phyloP scores from a whole-genome alignment of 2,329 filamentous ascomycete species.

The Remersonia thermophila region DNA sequence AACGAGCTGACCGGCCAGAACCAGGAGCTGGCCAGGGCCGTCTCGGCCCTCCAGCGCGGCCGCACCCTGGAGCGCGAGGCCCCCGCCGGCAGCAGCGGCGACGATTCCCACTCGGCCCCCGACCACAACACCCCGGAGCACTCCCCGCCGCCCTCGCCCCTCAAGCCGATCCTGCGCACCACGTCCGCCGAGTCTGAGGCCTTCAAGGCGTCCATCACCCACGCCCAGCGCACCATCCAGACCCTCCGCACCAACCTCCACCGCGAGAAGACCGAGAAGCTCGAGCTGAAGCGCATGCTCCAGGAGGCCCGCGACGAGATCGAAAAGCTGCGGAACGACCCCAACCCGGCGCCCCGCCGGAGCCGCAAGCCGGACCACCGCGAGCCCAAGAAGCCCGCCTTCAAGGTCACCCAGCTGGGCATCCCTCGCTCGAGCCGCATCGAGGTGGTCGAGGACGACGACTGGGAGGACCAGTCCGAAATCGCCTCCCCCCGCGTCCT shows the following conservation, averaged over 20 bases:
- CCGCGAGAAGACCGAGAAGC: constrained; percentile 95
- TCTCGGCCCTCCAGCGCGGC: constrained; percentile 56
- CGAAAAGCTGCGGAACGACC: constrained; percentile 53
- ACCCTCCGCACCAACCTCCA: constrained; percentile 90
- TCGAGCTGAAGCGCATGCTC: constrained; percentile 87
- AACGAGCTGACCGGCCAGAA: constrained; percentile 84
- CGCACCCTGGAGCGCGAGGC: constrained; percentile 53
- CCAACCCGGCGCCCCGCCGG: constrained; percentile 40
- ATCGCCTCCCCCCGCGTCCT: constrained; percentile 39
- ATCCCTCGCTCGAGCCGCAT: constrained; percentile 60
- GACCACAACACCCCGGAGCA: constrained; percentile 72
- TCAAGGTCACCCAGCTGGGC: constrained; percentile 56
- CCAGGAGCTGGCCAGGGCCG: constrained; percentile 74
- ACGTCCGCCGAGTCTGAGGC: constrained; percentile 88
- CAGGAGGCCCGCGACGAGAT: constrained; percentile 92
- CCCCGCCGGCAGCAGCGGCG: constrained; percentile 44
- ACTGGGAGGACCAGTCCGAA: constrained; percentile 77
- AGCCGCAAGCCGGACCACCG: constrained; percentile 51
- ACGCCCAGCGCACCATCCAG: constrained; percentile 93
- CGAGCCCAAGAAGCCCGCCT: constrained; percentile 61
- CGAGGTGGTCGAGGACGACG: constrained; percentile 66
- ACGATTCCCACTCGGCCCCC: constrained; percentile 50
- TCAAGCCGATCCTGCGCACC: constrained; percentile 79
- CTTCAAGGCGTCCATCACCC: constrained; percentile 81
- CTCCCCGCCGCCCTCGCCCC: constrained; percentile 79